Base-by-base conservation (phyloP, 2,329 filamentous ascomycete species). In the Rhinocladiella similis region DNA sequence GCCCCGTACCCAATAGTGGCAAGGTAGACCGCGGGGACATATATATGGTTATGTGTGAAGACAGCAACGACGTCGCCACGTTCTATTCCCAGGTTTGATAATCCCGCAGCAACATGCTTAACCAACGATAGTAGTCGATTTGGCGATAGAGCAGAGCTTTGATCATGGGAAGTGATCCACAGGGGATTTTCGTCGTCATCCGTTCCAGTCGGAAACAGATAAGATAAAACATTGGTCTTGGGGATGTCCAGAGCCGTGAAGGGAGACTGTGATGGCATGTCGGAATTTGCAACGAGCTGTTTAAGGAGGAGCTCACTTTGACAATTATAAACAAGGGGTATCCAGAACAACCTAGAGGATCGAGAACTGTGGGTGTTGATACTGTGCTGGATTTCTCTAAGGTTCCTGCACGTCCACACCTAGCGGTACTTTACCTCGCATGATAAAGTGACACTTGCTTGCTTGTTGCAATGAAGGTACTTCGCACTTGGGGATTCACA, bases 21-120 rank as follows among this genome's bases (percentile, higher is more conserved):
- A 7, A 54, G 29, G 42, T 59, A 55, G 13, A 45, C 73, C 0
- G 80, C 73, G 0, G 88, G 85, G 65, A 85, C 88, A 73, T 84
- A 88, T 19, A 90, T 72, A 60, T 79, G 85, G 72, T 90, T 91
- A 22, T 83, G 81, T 0, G 84, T 84, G 69, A 85, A 90, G 18
- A 90, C 72, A 50, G 90, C 74, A 5, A 90, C 81, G 10, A 20
- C 27, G 5, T 39, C 29, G 13, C 47, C 47, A 33, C 18, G 14
- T 41, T 25, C 13, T 29, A 50, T 41, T 7, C 36, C 33, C 9
- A 41, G 10, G 2, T 20, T 42, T 10, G 14, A 18, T 13, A 50
- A 20, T 14, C 35, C 20, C 12, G 27, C 29, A 14, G 20, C 47
- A 16, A 41, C 16, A 16, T 14, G 16, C 6, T 41, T 41, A 14